These are phyloP conservation scores for Xeromyces bisporus DNA, from an alignment of 495 filamentous ascomycete species.

Conservation along the genomic window DNA sequence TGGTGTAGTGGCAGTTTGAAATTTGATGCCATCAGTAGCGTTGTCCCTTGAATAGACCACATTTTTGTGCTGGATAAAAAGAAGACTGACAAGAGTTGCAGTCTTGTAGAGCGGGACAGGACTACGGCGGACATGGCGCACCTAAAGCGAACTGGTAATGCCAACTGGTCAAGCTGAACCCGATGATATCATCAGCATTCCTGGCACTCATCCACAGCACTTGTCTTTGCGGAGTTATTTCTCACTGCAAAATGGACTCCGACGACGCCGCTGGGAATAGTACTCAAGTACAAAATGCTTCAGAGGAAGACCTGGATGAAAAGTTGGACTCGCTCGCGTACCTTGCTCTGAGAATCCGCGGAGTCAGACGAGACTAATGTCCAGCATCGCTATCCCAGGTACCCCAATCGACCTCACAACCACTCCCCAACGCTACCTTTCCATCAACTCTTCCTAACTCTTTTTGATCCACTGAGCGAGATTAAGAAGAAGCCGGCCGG, in stretches of 20 bases:
- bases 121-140: too few relatives aligned
- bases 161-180: too few relatives aligned
- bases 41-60: too few relatives aligned
- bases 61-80: too few relatives aligned
- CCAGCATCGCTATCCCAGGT: constrained; percentile 28
- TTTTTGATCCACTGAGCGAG: constrained; percentile 78
- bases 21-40: too few relatives aligned
- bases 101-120: too few relatives aligned
- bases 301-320: constrained; percentile 25
- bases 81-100: too few relatives aligned
- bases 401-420: constrained; percentile 73
- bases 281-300: not conserved
- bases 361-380: constrained; percentile 12
- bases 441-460: constrained; percentile 51
- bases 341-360: not conserved
- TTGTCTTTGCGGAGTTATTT: not conserved
- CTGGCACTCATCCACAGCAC: too few relatives aligned
- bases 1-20: too few relatives aligned
- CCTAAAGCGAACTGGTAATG: too few relatives aligned
- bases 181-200: too few relatives aligned
- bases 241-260: not conserved
- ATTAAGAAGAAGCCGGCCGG: constrained; percentile 60
- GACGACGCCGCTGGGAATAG: not conserved
- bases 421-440: constrained; percentile 66
- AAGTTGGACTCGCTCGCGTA: constrained; percentile 30